Percentiles rank a stretch among this genome's conserved stretches.
These are phyloP conservation scores for Wickerhamiella azyma DNA, from an alignment of 805 yeast genomes.

Conservation along the genomic window DNA sequence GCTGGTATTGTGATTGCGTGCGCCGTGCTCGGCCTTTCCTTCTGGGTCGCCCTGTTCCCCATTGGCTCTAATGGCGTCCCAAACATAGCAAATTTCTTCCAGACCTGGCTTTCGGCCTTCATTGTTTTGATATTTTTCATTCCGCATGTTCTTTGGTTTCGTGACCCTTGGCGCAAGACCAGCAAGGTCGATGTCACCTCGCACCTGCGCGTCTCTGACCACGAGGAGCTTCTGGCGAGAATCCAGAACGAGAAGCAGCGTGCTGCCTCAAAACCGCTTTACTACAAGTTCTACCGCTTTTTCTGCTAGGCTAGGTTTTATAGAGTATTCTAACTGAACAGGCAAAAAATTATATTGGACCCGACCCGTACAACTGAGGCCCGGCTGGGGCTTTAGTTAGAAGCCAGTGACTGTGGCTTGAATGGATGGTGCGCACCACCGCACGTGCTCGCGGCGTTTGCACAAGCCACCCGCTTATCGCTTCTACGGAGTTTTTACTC, in stretches of 20 bases:
- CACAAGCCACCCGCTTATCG: too few relatives aligned
- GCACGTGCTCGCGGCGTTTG: too few relatives aligned
- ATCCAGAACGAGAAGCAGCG: conserved; percentile 42
- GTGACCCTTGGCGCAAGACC: conserved; percentile 12
- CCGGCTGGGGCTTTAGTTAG: too few relatives aligned
- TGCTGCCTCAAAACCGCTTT: conserved; percentile 34
- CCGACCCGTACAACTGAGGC: too few relatives aligned
- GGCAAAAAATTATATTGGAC: too few relatives aligned
- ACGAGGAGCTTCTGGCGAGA: conserved; percentile 32
- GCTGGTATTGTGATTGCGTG: conserved; percentile 46
- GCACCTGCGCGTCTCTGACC: conserved; percentile 15
- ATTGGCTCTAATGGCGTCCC: conserved; percentile 31
- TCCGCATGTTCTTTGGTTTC: conserved; percentile 10
- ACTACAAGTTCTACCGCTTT: conserved; percentile 38
- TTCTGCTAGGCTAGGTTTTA: conserved; percentile 36
- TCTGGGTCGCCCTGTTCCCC: conserved; percentile 74
- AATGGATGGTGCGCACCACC: too few relatives aligned
- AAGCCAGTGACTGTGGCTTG: too few relatives aligned
- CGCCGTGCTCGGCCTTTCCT: conserved; percentile 57
- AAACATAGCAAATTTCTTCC: conserved; percentile 33
- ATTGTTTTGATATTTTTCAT: conserved; percentile 11
- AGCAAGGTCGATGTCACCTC: conserved; percentile 14
- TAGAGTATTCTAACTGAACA: background rate
- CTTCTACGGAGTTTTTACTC: too few relatives aligned
- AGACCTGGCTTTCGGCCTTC: conserved; percentile 38